Conservation (phyloP, 495 filamentous ascomycete species). For the Friedmanniomyces simplex region DNA sequence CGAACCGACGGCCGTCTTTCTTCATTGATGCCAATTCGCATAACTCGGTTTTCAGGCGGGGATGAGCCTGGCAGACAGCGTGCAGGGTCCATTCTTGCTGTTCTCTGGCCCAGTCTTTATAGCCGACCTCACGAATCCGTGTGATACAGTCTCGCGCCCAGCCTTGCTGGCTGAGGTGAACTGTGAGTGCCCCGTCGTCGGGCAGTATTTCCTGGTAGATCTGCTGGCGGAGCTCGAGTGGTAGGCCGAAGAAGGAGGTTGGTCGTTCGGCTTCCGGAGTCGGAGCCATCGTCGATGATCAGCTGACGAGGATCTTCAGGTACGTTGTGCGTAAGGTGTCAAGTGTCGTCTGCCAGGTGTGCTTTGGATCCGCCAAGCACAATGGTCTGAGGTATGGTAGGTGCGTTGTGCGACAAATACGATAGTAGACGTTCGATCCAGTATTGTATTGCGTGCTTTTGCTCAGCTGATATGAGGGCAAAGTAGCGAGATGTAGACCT, state of each 20-base stretch:
- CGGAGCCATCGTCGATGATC: neutral
- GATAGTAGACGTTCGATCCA: no score
- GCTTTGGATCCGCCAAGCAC: no score
- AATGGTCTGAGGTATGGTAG: no score
- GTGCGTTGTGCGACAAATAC: no score
- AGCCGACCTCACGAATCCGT: neutral
- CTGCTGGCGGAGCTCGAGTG: neutral
- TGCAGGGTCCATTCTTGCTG: neutral
- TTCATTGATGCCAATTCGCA: neutral
- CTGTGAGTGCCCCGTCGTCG: neutral
- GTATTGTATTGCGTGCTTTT: no score
- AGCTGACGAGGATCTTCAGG: no score
- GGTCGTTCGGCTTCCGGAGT: neutral
- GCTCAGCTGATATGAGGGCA: no score
- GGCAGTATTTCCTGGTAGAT: neutral
- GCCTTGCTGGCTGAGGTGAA: neutral
- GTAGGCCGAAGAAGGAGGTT: neutral
- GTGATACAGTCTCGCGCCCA: neutral
- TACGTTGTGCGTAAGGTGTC: no score
- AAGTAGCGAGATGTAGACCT: no score
- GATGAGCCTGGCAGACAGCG: neutral
- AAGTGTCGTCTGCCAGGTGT: no score
- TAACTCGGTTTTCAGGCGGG: neutral
- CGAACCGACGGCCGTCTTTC: neutral
- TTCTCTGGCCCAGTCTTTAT: neutral